These are phyloP conservation scores for Stenogyne calaminthoides DNA, from an alignment of 305 asterid species.

Conservation along the genomic window DNA sequence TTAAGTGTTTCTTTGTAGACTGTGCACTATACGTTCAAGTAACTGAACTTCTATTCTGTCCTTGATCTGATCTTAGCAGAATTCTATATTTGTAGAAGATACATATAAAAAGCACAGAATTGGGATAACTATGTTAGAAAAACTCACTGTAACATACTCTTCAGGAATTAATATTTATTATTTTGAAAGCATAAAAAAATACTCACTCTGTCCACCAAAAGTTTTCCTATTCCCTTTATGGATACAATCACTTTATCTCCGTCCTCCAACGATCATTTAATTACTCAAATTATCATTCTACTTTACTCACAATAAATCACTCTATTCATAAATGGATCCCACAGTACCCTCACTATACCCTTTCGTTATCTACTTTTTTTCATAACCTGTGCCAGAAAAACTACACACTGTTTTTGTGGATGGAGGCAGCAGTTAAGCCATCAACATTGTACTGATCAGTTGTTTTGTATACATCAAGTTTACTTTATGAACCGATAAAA, in stretches of 20 bases:
- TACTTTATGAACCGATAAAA: not conserved
- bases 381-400: too few species aligned
- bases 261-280: too few species aligned
- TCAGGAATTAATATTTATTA: not conserved
- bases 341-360: too few species aligned
- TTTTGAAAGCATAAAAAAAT: not conserved
- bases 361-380: too few species aligned
- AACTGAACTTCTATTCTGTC: conserved; percentile 4
- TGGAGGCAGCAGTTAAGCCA: too few species aligned
- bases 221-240: too few species aligned
- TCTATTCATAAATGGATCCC: too few species aligned
- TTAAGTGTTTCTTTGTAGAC: conserved; percentile 9
- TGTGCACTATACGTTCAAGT: not conserved
- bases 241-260: too few species aligned
- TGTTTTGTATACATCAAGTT: not conserved
- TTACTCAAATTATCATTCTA: too few species aligned
- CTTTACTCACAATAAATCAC: too few species aligned
- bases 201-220: too few species aligned
- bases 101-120: not conserved
- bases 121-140: not conserved
- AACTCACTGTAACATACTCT: not conserved
- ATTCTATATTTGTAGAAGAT: not conserved
- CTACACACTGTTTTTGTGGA: too few species aligned
- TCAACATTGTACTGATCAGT: not conserved
- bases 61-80: not conserved